Evolutionary conservation across 768 basidiomycete genomes (phyloP), one percentile per base, ranked within the genome.

Genomic region (Auricularia cornea): DNA sequence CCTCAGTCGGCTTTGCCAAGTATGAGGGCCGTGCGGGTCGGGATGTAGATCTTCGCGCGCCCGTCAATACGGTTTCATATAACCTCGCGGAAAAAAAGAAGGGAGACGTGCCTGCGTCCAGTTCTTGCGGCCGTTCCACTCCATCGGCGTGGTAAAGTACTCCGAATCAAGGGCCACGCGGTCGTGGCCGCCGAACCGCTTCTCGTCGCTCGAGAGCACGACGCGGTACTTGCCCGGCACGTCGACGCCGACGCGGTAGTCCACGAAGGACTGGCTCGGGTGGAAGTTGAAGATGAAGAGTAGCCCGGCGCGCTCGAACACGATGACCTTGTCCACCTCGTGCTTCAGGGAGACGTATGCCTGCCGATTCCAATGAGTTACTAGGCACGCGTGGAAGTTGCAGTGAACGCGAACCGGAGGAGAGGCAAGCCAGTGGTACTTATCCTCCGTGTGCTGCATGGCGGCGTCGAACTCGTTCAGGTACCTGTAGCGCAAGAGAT

Each of bases 231-330:
- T 86, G 11, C 97, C 97, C 30, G 90, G 76, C 59, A 75, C 82
- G 38, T 98, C 88, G 26, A 96, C 84, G 4, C 97, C 97, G 60
- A 98, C 87, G 57, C 94, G 86, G 75, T 98, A 99, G 74, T 98
- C 94, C 54, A 87, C 85, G 78, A 87, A 99, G 64, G 94, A 96
- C 44, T 90, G 74, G n/a, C 83, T 84, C 4, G 92, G 87, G 78
- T 98, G 87, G 82, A 98, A 96, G 77, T 99, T 98, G 84, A 97
- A 98, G 69, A 98, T 81, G 79, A 98, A 99, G 54, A 99, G 77
- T 51, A 98, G 81, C 33, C 92, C 90, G 23, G 90, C 94, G 60
- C 97, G 89, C 79, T 99, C 97, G 72, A 85, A 98, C 5, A 91
- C 94, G 70, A 98, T 79, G 66, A 96, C 83, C 78, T 98, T 98